phyloP scores from a whole-genome alignment of 768 basidiomycete genomes.

The Boletus pseudo-olivaceus region DNA sequence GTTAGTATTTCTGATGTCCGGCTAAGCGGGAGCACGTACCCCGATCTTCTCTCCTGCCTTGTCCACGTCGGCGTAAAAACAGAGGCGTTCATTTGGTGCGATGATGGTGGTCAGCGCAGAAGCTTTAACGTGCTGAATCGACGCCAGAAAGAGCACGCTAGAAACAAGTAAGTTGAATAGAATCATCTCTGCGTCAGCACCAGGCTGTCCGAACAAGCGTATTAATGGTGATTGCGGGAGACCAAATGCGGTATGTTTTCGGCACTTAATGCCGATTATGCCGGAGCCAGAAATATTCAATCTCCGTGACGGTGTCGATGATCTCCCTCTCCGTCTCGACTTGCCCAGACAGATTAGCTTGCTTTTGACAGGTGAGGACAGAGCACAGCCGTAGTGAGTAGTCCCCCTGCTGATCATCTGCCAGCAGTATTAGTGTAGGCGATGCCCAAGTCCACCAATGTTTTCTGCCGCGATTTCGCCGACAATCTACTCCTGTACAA shows the following conservation, averaged over 20 bases:
- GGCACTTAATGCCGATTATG: slow-evolving; percentile 21
- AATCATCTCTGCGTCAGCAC: slow-evolving; percentile 18
- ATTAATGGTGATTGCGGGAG: not conserved
- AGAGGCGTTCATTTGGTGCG: slow-evolving; percentile 74
- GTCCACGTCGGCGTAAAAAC: slow-evolving; percentile 96
- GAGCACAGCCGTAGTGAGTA: not conserved
- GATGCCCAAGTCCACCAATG: not conserved
- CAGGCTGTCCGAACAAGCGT: not conserved
- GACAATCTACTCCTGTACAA: slow-evolving; percentile 7
- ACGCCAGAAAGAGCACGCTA: slow-evolving; percentile 27
- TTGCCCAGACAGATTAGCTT: slow-evolving; percentile 1
- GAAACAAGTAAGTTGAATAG: slow-evolving; percentile 18
- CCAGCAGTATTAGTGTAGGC: not conserved
- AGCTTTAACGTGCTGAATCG: slow-evolving; percentile 39
- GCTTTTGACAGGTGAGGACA: slow-evolving; percentile 18
- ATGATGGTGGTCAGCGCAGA: slow-evolving; percentile 80
- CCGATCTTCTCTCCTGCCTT: slow-evolving; percentile 92
- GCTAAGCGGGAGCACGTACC: slow-evolving; percentile 41
- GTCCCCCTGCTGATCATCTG: not conserved
- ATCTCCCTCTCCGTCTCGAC: not conserved
- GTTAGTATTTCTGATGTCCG: slow-evolving; percentile 6
- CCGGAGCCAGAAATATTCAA: slow-evolving; percentile 15
- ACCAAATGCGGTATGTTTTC: slow-evolving; percentile 5
- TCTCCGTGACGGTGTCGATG: slow-evolving; percentile 7
- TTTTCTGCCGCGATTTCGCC: slow-evolving; percentile 8